Conservation (phyloP, 2,329 filamentous ascomycete species). For the Aspergillus quadricinctus region DNA sequence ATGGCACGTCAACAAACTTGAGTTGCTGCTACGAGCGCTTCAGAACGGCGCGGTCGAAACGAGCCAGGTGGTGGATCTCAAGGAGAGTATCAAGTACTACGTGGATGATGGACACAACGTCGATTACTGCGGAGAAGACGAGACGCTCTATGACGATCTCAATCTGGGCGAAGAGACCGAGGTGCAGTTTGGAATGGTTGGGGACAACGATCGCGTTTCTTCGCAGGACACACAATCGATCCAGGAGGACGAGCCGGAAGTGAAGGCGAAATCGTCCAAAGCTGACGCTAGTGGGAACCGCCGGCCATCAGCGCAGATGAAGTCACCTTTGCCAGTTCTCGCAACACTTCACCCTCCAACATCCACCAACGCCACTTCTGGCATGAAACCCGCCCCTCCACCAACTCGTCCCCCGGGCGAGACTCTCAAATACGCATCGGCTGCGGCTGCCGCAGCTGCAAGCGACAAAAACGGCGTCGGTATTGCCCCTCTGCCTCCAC, state of each 20-base stretch:
- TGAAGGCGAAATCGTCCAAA: constrained; percentile 52
- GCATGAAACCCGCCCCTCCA: constrained; percentile 89
- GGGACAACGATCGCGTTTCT: constrained; percentile 81
- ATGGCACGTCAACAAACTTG: constrained; percentile 90
- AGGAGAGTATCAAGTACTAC: constrained; percentile 93
- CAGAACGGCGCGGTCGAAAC: constrained; percentile 90
- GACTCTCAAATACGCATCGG: constrained; percentile 92
- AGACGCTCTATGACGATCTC: constrained; percentile 91
- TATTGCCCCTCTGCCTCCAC: constrained; percentile 88
- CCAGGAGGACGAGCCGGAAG: constrained; percentile 73
- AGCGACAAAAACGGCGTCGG: constrained; percentile 84
- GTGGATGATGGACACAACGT: constrained; percentile 83
- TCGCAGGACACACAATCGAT: constrained; percentile 92
- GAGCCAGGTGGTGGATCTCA: constrained; percentile 79
- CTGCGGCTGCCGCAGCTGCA: constrained; percentile 86
- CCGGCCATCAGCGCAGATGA: constrained; percentile 82
- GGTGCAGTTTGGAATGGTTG: constrained; percentile 73
- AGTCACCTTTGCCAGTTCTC: constrained; percentile 87
- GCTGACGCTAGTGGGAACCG: constrained; percentile 59
- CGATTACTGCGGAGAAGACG: constrained; percentile 84
- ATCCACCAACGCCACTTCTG: constrained; percentile 45
- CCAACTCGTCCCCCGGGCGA: constrained; percentile 83
- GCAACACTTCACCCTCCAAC: constrained; percentile 73
- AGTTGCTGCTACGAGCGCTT: constrained; percentile 81
- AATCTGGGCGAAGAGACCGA: constrained; percentile 83